phyloP scores from a whole-genome alignment of 1,139 yeast genomes.

The Yamadazyma jaroonii region DNA sequence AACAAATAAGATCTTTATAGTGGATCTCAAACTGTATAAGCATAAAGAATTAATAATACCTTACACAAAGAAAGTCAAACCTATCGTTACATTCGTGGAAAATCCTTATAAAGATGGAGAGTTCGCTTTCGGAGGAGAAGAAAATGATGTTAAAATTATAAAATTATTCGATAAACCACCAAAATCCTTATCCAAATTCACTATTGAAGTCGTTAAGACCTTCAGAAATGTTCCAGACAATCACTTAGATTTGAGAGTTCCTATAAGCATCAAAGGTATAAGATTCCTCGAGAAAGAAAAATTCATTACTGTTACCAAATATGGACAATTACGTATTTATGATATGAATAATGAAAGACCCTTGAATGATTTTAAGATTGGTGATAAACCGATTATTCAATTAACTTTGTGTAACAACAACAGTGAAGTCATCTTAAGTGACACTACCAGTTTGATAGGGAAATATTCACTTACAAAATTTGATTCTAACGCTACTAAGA shows the following conservation, averaged over 20 bases:
- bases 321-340: conserved; percentile 67
- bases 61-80: conserved; percentile 25
- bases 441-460: conserved; percentile 54
- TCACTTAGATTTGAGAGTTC: conserved; percentile 63
- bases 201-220: conserved; percentile 21
- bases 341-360: conserved; percentile 65
- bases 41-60: conserved; percentile 26
- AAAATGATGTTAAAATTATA: conserved; percentile 58
- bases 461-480: conserved; percentile 44
- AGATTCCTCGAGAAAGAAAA: conserved; percentile 40
- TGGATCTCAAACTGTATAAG: conserved; percentile 32
- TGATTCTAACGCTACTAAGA: conserved; percentile 36
- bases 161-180: conserved; percentile 29
- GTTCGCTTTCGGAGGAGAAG: conserved; percentile 75
- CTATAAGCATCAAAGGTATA: conserved; percentile 59
- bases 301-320: conserved; percentile 62
- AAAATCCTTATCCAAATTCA: conserved; percentile 33
- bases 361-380: conserved; percentile 42
- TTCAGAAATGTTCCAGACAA: conserved; percentile 64
- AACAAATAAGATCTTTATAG: conserved; percentile 48
- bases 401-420: conserved; percentile 31
- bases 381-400: conserved; percentile 47
- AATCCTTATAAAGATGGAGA: conserved; percentile 45
- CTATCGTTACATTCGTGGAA: conserved; percentile 45
- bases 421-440: conserved; percentile 50